These are phyloP conservation scores for Xylariaceae sp. DNA, from an alignment of 2,329 filamentous ascomycete genomes.

Conservation along the genomic window DNA sequence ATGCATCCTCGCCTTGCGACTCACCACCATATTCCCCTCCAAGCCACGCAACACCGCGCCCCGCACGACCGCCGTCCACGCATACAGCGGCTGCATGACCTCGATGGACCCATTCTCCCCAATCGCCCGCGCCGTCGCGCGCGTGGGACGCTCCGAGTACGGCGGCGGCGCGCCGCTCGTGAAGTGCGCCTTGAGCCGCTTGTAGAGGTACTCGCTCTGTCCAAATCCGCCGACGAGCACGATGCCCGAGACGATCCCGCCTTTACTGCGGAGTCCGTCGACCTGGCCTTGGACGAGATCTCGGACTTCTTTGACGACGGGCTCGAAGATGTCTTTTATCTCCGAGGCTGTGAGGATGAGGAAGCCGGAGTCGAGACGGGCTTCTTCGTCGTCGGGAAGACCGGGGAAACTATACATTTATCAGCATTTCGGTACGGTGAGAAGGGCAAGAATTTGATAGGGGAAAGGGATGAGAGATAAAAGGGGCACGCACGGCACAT, in stretches of 20 bases:
- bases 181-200: constrained; percentile 65
- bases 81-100: constrained; percentile 76
- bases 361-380: constrained; percentile 70
- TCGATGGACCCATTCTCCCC: constrained; percentile 56
- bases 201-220: constrained; percentile 71
- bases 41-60: constrained; percentile 70
- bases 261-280: constrained; percentile 54
- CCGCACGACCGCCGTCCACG: constrained; percentile 75
- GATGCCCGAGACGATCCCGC: constrained; percentile 64
- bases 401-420: constrained; percentile 56
- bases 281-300: constrained; percentile 65
- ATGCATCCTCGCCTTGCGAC: constrained; percentile 66
- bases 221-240: constrained; percentile 78
- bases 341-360: constrained; percentile 64
- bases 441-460: too few species aligned
- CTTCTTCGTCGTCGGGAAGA: constrained; percentile 68
- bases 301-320: constrained; percentile 65
- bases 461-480: neutral
- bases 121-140: constrained; percentile 46
- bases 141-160: constrained; percentile 66
- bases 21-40: constrained; percentile 75
- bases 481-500: constrained; percentile 55
- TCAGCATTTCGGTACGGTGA: too few species aligned
- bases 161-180: constrained; percentile 52
- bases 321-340: constrained; percentile 69